Evolutionary conservation across 805 yeast species (phyloP), one percentile per base, ranked within the genome.

Genomic region (Spathaspora arborariae): DNA sequence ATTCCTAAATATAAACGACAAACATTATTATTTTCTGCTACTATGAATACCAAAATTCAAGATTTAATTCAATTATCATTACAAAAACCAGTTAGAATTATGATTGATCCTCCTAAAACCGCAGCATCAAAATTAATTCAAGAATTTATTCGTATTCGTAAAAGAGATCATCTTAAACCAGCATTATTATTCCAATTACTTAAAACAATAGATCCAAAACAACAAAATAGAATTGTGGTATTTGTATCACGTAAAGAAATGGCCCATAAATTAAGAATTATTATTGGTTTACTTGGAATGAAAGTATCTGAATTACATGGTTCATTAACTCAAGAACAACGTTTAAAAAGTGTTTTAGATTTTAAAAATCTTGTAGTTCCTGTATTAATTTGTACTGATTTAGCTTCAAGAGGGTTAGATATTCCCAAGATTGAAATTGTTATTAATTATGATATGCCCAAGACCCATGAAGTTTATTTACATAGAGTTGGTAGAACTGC

Each of bases 401-500:
- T 94, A 65, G 99, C 99, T 2, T 92, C 99, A 22, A 87, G 99
- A 81, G 99, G 99, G 78, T 78, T 94, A 63, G 99, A 94, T 85
- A 94, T 94, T 60, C 98, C 98, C 51, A 92, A 92, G 68, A 91
- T 94, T 63, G 98, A 91, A 64, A 82, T 85, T 49, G 99, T 94
- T 41, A 79, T 94, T 60, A 94, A 94, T 68, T 94, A 77, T 65
- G 99, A 94, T 62, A 88, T 94, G 95, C 99, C 99, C 43, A 88
- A 88, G 64, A 76, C 87, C 24, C 84, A 87, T 59, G 99, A 94
- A 54, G 79, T 92, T 34, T 94, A 94, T 65, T 74, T 94, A 58
- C 99, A 94, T 70, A 86, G 99, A 75, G 97, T 94, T 50, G 99
- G 99, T 69, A 88, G 99, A 78, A 94, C 98, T 46, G 99, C 99